Percentiles rank a stretch among this genome's conserved stretches.
These are phyloP conservation scores for Fusarium stilboides DNA, from an alignment of 2,329 filamentous ascomycete genomes.

Conservation along the genomic window DNA sequence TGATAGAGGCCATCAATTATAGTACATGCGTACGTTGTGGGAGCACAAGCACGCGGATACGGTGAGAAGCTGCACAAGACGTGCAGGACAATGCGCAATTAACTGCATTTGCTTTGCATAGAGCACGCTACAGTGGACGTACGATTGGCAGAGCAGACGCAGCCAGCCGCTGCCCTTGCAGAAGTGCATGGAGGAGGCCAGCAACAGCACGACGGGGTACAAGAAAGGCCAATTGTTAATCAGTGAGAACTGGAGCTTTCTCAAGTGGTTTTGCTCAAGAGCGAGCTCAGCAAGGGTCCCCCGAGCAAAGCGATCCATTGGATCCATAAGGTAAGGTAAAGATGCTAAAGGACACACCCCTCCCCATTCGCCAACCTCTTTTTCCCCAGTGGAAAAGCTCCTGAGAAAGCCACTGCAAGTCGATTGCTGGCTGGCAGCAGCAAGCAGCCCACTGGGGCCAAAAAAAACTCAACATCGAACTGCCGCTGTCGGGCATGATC, in stretches of 20 bases:
- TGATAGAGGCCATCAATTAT: constrained; percentile 24
- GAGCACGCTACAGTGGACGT: constrained; percentile 37
- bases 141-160: constrained; percentile 48
- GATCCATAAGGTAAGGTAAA: constrained; percentile 22
- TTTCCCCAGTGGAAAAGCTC: background rate
- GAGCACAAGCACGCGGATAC: constrained; percentile 41
- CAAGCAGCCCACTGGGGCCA: constrained; percentile 14
- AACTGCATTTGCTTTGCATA: constrained; percentile 11
- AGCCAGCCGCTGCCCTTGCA: constrained; percentile 50
- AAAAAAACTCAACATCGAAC: constrained; percentile 15
- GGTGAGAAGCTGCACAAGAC: constrained; percentile 33
- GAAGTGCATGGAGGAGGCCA: constrained; percentile 37
- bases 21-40: constrained; percentile 16
- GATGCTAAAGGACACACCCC: background rate
- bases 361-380: too few relatives aligned
- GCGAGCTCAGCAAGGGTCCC: constrained; percentile 28
- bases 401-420: constrained; percentile 21
- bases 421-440: constrained; percentile 7
- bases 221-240: constrained; percentile 26
- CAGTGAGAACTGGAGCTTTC: constrained; percentile 13
- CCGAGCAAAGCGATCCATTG: background rate
- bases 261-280: constrained; percentile 8
- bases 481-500: constrained; percentile 16
- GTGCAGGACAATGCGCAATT: constrained; percentile 38
- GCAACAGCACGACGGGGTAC: constrained; percentile 16